A percentile compares a stretch with the other conserved stretches of the same genome.
phyloP scores from a whole-genome alignment of 495 filamentous ascomycete species.

The Penicillium flavigenum region DNA sequence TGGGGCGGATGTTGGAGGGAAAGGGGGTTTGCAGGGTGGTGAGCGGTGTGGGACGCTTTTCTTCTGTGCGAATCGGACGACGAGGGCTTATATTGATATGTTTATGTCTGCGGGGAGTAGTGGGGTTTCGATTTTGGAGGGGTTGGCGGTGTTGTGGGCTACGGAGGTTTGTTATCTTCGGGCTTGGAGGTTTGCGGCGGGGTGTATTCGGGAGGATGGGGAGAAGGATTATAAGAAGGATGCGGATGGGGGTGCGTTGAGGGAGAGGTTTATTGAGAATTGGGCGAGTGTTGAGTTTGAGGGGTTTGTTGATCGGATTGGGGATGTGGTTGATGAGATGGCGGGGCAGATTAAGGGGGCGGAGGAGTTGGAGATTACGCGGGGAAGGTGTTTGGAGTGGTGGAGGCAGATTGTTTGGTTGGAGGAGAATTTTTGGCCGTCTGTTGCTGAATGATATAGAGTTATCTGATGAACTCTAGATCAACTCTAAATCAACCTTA shows the following conservation, averaged over 20 bases:
- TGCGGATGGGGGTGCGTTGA: slow-evolving; percentile 60
- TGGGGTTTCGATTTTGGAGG: slow-evolving; percentile 56
- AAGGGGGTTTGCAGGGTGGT: neutral
- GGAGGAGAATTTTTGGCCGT: slow-evolving; percentile 54
- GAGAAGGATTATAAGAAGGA: slow-evolving; percentile 29
- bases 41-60: slow-evolving; percentile 16
- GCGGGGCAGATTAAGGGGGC: slow-evolving; percentile 40
- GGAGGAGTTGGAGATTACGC: slow-evolving; percentile 34
- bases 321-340: slow-evolving; percentile 45
- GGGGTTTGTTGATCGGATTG: slow-evolving; percentile 51
- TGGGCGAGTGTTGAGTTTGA: slow-evolving; percentile 62
- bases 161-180: slow-evolving; percentile 65
- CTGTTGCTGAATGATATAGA: slow-evolving; percentile 9
- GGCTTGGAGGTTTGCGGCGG: slow-evolving; percentile 58
- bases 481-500: neutral
- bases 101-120: slow-evolving; percentile 52
- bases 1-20: neutral
- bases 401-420: slow-evolving; percentile 55
- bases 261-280: slow-evolving; percentile 63
- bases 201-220: slow-evolving; percentile 25
- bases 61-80: slow-evolving; percentile 43
- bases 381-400: slow-evolving; percentile 42
- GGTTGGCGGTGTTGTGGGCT: slow-evolving; percentile 69
- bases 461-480: neutral
- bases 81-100: slow-evolving; percentile 53